Conservation (phyloP, 305 asterid species). For the Fraxinus ornus region DNA sequence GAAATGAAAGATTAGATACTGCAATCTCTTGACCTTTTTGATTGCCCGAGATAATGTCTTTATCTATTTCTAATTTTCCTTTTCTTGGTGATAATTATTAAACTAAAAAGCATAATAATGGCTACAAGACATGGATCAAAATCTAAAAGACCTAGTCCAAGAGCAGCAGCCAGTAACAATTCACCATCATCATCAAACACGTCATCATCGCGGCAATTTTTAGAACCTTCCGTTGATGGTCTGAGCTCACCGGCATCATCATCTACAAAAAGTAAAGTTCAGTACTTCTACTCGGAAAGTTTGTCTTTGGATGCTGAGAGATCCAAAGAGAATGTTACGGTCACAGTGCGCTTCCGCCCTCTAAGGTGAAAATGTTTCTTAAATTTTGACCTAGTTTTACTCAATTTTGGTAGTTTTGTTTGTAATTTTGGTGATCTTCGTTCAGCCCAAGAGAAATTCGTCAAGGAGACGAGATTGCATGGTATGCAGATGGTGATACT, state of each 20-base stretch:
- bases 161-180: constrained; percentile 32
- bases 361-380: constrained; percentile 55
- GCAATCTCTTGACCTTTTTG: neutral
- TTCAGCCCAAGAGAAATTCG: constrained; percentile 92
- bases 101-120: constrained; percentile 38
- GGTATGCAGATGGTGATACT: constrained; percentile 99
- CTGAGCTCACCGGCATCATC: constrained; percentile 92
- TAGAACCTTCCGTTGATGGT: constrained; percentile 63
- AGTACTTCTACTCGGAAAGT: constrained; percentile 47
- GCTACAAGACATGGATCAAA: constrained; percentile 59
- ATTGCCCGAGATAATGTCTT: neutral
- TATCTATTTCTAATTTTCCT: neutral
- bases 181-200: constrained; percentile 86
- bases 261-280: constrained; percentile 71
- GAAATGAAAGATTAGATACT: neutral
- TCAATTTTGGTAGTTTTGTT: constrained; percentile 17
- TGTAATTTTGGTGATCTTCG: constrained; percentile 21
- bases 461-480: constrained; percentile 96
- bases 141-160: constrained; percentile 49
- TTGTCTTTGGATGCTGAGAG: constrained; percentile 52
- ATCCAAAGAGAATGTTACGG: constrained; percentile 89
- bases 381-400: neutral
- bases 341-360: constrained; percentile 97
- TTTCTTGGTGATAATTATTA: neutral
- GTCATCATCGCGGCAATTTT: constrained; percentile 70